Base-by-base conservation (phyloP, 2,329 filamentous ascomycete species). In the Sclerotinia minor region DNA sequence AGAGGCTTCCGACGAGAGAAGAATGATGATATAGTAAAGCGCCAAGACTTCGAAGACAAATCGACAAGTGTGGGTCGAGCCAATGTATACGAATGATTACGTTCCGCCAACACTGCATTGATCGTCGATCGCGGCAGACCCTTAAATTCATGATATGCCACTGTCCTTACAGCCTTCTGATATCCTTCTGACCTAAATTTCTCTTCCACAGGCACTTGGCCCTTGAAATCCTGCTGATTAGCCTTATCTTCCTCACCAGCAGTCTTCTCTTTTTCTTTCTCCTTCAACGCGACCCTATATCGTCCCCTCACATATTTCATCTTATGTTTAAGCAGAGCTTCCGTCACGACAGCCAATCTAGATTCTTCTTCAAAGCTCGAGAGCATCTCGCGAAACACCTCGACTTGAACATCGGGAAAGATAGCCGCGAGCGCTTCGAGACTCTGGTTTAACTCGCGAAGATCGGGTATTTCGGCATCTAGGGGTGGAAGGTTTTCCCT, bases 371-470 rank as follows among this genome's bases (percentile, higher is more conserved):
- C 89, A 76, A 94, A 90, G 74, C 83, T 90, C 50, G 83, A 80
- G 60, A 95, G 85, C 85, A 95, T 91, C 80, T 94, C 91, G 55
- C 91, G 86, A 76, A 95, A 92, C 24, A 94, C 91, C 72, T 94
- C 90, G 69, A 91, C 83, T 78, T 92, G 89, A n/a, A 94, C 83
- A 78, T 94, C 87, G 38, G 92, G 92, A 72, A 95, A 95, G 11
- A 94, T 83, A 59, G 86, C 86, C 29, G 87, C 86, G 54, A 95
- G 84, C 17, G 84, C 86, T 69, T 86, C 85, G 71, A 95, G 85
- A 73, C 87, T 84, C 63, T 82, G 81, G 79, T 94, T 94, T 60
- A 94, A 83, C 68, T 89, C 86, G 72, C 85, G 82, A 32, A 93
- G 82, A 73, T 92, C 85, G 50, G 85, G 84, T 47, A 84, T 80